Evolutionary conservation across 306 rosid species (phyloP), one percentile per base, ranked within the genome.

Genomic region (Trifolium subterraneum): DNA sequence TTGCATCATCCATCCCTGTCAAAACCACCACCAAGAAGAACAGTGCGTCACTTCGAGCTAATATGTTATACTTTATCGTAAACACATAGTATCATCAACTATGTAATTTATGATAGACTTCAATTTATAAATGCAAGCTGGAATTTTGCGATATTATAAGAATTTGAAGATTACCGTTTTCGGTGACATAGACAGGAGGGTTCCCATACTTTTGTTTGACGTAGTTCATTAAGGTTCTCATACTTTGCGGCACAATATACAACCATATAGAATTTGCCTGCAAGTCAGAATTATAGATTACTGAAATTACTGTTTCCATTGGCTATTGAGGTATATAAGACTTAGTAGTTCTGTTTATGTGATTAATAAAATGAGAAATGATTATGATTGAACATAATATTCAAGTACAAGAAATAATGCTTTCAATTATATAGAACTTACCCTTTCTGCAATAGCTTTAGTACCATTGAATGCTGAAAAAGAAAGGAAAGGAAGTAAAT

Each of bases 211-310:
- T 92, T 12, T 85, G 81, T 84, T 83, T 95, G 71, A 95, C 84
- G 77, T 92, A 87, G 82, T 86, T 90, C 99, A 90, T 88, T 74
- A 95, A 82, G 72, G 78, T 87, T 81, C 92, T 83, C 92, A 95
- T 88, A 72, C 99, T 90, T 56, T 79, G 74, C 78, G 99, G 99
- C 41, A 95, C 97, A 62, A 95, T 82, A 83, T 87, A 92, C 75
- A 95, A 78, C 99, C 99, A 95, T 82, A 92, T 88, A 12, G 99
- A 92, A 82, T 41, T 88, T 33, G 98, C 99, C 99, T 95, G 88
- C 87, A 84, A 44, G n/a, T 47, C 31, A 63, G 22, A 84, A 71
- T 64, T 47, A 27, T 60, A 60, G 62, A 41, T 76, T 44, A 66
- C 33, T 38, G 50, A 63, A 63, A 63, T 45, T 70, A 58, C 3